Evolutionary conservation across 2,329 filamentous ascomycete species (phyloP).

Genomic region (Curvularia sp.): DNA sequence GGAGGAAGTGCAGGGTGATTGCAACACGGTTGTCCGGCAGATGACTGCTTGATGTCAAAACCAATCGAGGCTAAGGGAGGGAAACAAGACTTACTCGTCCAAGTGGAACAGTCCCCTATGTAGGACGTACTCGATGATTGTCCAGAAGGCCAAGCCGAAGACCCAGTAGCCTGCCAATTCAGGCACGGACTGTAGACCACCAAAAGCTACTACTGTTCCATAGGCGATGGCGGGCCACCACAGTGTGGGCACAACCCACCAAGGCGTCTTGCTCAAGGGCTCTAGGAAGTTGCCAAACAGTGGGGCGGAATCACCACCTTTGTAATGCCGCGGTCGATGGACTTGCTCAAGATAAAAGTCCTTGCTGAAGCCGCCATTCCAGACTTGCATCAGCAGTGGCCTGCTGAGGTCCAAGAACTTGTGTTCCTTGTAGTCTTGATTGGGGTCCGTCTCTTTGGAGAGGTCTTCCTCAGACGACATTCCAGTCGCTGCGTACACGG

Average conservation of each 20-base stretch:
- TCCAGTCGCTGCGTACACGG: slow-evolving; percentile 71
- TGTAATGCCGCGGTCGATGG: slow-evolving; percentile 94
- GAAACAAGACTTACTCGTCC: slow-evolving; percentile 72
- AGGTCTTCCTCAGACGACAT: slow-evolving; percentile 90
- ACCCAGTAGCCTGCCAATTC: slow-evolving; percentile 68
- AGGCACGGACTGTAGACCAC: slow-evolving; percentile 60
- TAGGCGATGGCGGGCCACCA: slow-evolving; percentile 86
- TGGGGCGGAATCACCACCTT: slow-evolving; percentile 87
- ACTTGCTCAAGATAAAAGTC: slow-evolving; percentile 98
- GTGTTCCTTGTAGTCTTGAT: slow-evolving; percentile 81
- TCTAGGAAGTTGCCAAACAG: slow-evolving; percentile 99
- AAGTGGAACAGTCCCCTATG: slow-evolving; percentile 95
- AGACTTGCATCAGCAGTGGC: slow-evolving; percentile 87
- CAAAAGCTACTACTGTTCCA: slow-evolving; percentile 69
- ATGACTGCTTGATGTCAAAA: slow-evolving; percentile 61
- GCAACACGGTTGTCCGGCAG: slow-evolving; percentile 91
- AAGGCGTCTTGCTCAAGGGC: slow-evolving; percentile 91
- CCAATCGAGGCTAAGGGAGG: background rate
- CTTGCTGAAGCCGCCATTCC: slow-evolving; percentile 86
- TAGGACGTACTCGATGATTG: slow-evolving; percentile 84
- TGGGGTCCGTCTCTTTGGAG: slow-evolving; percentile 80
- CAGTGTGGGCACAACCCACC: slow-evolving; percentile 84
- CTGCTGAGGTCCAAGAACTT: slow-evolving; percentile 91
- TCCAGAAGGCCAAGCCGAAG: slow-evolving; percentile 81
- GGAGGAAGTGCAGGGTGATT: slow-evolving; percentile 86